Evolutionary conservation across 106 monocot species (phyloP), one percentile per base, ranked within the genome.

Genomic region (Dioscorea zingiberensis): DNA sequence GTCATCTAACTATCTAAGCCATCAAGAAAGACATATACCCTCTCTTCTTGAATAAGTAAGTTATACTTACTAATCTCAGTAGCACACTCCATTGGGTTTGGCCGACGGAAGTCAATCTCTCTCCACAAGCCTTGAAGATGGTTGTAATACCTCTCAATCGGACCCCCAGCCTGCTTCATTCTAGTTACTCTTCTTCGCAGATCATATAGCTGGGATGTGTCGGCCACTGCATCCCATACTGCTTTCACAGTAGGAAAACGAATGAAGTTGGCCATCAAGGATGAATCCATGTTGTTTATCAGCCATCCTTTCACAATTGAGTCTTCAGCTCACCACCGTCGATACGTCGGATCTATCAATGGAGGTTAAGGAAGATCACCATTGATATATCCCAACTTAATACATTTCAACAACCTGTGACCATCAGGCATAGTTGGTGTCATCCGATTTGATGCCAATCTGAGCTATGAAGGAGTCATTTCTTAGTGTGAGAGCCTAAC

Each of bases 341-440:
- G 46, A 60, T 27, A 67, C 0, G 48, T 0, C 30, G 59, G 48
- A 67, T 66, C 47, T 12, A 21, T 57, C 21, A 9, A 2, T 0
- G 55, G 56, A 44, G 64, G 65, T n/a, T 29, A 56, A 10, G 63
- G 38, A 17, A 38, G 12, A n/a, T 65, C 46, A 2, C 63, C 65
- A 65, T 56, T 65, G 28, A 73, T 73, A 21, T 73, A 73, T 26
- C 72, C 55, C 64, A 55, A 25, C 26, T 73, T 73, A 60, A 19
- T 64, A 58, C 69, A 70, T 73, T 64, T 64, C 72, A 22, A 63
- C 72, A 30, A 73, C 72, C 22, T 73, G 64, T 32, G 64, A 62
- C 63, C 72, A 73, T 7, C 64, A 44, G 4, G 22, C 63, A 65
- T 64, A 73, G 55, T 73, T 73, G 63, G 49, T 14, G 2, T 64